phyloP scores from a whole-genome alignment of 2,329 filamentous ascomycete genomes.

The Stagonosporopsis chrysanthemi region DNA sequence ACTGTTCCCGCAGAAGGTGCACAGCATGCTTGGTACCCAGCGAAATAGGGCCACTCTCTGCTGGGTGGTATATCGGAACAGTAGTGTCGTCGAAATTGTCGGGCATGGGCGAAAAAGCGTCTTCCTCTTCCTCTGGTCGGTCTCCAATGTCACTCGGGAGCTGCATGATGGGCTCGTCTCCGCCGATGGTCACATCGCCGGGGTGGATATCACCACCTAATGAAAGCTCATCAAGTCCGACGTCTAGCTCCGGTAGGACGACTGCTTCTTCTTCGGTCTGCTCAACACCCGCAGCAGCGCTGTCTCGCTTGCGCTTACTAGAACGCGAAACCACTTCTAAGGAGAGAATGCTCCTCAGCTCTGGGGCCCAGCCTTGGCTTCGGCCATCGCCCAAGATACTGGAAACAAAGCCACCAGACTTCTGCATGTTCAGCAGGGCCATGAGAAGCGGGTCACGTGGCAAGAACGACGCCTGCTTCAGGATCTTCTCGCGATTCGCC shows the following conservation, averaged over 20 bases:
- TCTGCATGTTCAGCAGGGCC: slow-evolving; percentile 90
- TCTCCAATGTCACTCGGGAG: slow-evolving; percentile 38
- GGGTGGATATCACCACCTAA: slow-evolving; percentile 54
- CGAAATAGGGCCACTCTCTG: slow-evolving; percentile 85
- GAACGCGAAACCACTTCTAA: slow-evolving; percentile 79
- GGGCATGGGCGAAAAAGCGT: slow-evolving; percentile 45
- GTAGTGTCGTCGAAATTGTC: slow-evolving; percentile 81
- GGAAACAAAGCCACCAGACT: slow-evolving; percentile 86
- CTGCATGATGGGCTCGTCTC: slow-evolving; percentile 39
- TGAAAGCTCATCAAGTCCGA: slow-evolving; percentile 59
- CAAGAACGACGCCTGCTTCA: slow-evolving; percentile 82
- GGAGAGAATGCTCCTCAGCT: slow-evolving; percentile 90
- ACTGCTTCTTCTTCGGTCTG: slow-evolving; percentile 68
- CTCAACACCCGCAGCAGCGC: slow-evolving; percentile 81
- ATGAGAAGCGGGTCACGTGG: slow-evolving; percentile 87
- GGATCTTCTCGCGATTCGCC: slow-evolving; percentile 82
- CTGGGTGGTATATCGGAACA: slow-evolving; percentile 77
- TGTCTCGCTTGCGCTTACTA: slow-evolving; percentile 92
- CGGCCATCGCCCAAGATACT: slow-evolving; percentile 84
- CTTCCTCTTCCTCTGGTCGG: slow-evolving; percentile 40
- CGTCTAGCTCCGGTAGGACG: slow-evolving; percentile 69
- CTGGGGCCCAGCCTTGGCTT: slow-evolving; percentile 84
- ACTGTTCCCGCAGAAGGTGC: slow-evolving; percentile 87
- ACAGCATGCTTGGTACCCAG: slow-evolving; percentile 94
- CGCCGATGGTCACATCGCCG: slow-evolving; percentile 41